These are phyloP conservation scores for Citropsis articulata DNA, from an alignment of 345 rosid species.

Conservation along the genomic window DNA sequence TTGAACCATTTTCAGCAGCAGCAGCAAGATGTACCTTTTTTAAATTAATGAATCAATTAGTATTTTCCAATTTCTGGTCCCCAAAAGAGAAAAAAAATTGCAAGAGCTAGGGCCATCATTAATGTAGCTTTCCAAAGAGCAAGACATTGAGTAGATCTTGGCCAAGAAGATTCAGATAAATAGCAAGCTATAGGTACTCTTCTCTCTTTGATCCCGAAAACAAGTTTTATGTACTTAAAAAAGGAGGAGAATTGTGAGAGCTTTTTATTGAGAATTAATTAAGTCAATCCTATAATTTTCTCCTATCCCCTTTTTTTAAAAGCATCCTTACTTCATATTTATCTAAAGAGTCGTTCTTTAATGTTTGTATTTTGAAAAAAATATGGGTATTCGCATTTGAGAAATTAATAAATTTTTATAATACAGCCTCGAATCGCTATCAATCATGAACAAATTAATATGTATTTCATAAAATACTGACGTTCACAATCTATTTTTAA, in stretches of 20 bases:
- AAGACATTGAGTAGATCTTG: neutral
- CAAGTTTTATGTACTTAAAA: neutral
- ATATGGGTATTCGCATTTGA: no score
- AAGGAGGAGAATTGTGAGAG: neutral
- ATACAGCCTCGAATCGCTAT: no score
- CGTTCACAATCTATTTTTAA: neutral
- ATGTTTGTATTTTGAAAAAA: no score
- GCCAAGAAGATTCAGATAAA: neutral
- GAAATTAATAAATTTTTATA: no score
- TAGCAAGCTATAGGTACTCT: neutral
- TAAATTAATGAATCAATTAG: neutral
- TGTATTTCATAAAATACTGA: neutral
- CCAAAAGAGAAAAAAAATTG: no score
- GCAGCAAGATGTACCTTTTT: neutral
- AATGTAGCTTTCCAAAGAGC: neutral
- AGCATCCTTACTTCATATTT: no score
- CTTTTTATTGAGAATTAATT: neutral
- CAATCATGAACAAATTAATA: no score
- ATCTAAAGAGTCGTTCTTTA: no score
- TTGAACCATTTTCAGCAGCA: conserved; percentile 38
- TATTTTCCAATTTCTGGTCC: neutral
- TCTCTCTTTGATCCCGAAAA: conserved; percentile 4
- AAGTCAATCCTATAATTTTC: neutral
- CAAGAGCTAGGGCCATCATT: neutral
- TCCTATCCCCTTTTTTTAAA: neutral